phyloP scores from a whole-genome alignment of 768 basidiomycete species.

The Phallus indusiatus region DNA sequence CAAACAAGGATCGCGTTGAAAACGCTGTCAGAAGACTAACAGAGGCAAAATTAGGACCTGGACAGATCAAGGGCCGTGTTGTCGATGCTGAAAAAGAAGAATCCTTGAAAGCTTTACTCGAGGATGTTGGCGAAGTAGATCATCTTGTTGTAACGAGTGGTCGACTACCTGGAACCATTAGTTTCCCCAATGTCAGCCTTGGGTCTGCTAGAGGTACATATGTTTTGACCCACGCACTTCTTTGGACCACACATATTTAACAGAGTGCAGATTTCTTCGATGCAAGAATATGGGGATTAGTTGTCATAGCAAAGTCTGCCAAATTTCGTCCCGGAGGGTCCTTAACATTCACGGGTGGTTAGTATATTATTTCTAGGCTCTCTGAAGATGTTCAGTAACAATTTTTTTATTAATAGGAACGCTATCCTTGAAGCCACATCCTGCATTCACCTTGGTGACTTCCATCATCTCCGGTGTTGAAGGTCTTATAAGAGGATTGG shows the following conservation, averaged over 20 bases:
- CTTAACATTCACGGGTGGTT: slow-evolving; percentile 10
- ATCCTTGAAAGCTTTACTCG: background rate
- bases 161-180: background rate
- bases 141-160: background rate
- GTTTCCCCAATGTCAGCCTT: too few relatives aligned
- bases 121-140: background rate
- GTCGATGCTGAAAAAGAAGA: too few relatives aligned
- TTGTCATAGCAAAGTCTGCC: slow-evolving; percentile 7
- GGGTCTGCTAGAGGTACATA: too few relatives aligned
- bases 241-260: too few relatives aligned
- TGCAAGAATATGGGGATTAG: slow-evolving; percentile 11
- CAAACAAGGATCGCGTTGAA: background rate
- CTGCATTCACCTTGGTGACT: slow-evolving; percentile 6
- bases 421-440: slow-evolving; percentile 3
- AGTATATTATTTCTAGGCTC: background rate
- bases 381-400: too few relatives aligned
- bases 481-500: slow-evolving; percentile 10
- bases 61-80: too few relatives aligned
- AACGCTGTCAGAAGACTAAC: background rate
- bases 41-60: background rate
- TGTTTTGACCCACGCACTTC: too few relatives aligned
- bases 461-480: slow-evolving; percentile 11
- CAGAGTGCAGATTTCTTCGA: slow-evolving; percentile 12
- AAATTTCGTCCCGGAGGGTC: slow-evolving; percentile 10
- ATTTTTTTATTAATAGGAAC: background rate